These are phyloP conservation scores for Sporopachydermia quercuum DNA, from an alignment of 805 yeast genomes.

Conservation along the genomic window DNA sequence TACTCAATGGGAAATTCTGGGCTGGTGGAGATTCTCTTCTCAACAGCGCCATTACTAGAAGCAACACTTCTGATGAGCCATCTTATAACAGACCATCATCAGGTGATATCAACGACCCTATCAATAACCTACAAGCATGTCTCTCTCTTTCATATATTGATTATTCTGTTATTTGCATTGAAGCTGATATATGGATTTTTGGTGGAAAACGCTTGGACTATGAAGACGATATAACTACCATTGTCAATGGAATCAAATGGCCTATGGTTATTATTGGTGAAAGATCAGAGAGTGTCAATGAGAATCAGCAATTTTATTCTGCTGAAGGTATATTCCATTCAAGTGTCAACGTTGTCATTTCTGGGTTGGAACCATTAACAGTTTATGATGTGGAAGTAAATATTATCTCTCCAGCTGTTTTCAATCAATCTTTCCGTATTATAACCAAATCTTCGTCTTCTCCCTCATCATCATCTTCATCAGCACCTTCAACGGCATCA, in stretches of 20 bases:
- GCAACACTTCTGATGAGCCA: not conserved
- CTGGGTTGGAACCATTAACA: constrained; percentile 49
- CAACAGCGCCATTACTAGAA: not conserved
- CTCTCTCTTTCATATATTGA: not conserved
- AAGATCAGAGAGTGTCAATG: constrained; percentile 4
- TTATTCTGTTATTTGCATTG: not conserved
- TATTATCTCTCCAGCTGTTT: not conserved
- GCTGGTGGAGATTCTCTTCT: not conserved
- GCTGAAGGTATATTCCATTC: constrained; percentile 13
- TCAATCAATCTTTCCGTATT: not conserved
- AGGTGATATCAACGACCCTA: no score
- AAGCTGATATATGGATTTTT: constrained; percentile 2
- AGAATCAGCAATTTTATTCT: constrained; percentile 6
- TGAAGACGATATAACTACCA: not conserved
- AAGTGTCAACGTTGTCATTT: constrained; percentile 39
- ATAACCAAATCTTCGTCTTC: no score
- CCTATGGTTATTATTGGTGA: constrained; percentile 43
- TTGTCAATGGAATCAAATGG: constrained; percentile 57
- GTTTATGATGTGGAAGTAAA: constrained; percentile 41
- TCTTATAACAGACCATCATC: no score
- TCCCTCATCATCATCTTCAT: not conserved
- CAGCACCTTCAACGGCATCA: not conserved
- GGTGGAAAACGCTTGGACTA: constrained; percentile 1
- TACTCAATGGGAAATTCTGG: not conserved
- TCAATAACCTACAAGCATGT: not conserved